Evolutionary conservation across 2,329 filamentous ascomycete genomes (phyloP).

Genomic region (Magnaporthiopsis poae): DNA sequence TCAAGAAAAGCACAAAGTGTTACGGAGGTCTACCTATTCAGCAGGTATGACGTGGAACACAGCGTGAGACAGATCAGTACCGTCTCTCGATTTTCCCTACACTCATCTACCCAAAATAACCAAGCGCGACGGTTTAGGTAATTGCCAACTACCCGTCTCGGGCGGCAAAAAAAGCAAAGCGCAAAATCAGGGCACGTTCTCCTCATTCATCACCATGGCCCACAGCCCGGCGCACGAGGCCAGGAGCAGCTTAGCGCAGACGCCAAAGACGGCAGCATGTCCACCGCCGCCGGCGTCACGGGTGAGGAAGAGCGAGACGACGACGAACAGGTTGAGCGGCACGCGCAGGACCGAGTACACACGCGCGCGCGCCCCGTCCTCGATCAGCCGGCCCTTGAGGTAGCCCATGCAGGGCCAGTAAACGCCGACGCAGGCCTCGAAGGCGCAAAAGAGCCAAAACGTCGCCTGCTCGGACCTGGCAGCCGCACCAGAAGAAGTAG

Average conservation of each 20-base stretch:
- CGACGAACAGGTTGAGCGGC: constrained; percentile 49
- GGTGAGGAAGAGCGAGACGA: constrained; percentile 34
- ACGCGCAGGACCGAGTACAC: constrained; percentile 45
- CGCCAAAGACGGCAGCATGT: constrained; percentile 21
- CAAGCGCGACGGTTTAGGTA: background rate
- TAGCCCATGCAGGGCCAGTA: constrained; percentile 47
- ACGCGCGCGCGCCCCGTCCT: constrained; percentile 41
- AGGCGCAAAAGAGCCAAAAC: constrained; percentile 46
- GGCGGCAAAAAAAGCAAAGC: background rate
- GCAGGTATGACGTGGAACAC: background rate
- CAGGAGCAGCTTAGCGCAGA: constrained; percentile 23
- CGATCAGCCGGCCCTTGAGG: constrained; percentile 41
- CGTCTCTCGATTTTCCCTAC: background rate
- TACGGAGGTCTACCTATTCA: background rate
- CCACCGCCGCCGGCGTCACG: constrained; percentile 14
- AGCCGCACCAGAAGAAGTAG: constrained; percentile 13
- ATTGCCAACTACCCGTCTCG: too few species aligned
- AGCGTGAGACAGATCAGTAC: background rate
- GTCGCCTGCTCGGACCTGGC: constrained; percentile 29
- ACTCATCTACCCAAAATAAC: background rate
- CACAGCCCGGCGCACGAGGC: constrained; percentile 20
- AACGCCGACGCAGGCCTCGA: constrained; percentile 45
- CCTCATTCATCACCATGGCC: constrained; percentile 16
- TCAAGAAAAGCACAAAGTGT: background rate
- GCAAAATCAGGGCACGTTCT: constrained; percentile 13